Conservation (phyloP, 225 moss, liverwort and hornwort genomes). For the Straminergon stramineum region DNA sequence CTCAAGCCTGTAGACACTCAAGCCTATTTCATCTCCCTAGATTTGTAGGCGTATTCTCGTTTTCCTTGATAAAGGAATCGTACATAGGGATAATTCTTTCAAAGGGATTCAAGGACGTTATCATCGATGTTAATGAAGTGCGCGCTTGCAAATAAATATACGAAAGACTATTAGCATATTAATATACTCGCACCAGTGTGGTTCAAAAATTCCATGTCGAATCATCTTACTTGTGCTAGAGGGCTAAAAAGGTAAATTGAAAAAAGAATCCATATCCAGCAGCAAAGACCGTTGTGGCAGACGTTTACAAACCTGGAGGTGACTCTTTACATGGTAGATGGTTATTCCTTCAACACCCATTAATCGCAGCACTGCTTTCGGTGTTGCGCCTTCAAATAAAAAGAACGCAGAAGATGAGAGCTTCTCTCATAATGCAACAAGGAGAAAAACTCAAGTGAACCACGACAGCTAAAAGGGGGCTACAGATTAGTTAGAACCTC, state of each 20-base stretch:
- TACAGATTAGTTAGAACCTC: neutral
- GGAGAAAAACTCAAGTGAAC: neutral
- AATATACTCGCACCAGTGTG: neutral
- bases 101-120: neutral
- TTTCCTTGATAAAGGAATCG: neutral
- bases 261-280: neutral
- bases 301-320: conserved; percentile 61
- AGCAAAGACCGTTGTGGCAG: neutral
- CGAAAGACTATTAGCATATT: neutral
- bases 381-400: conserved; percentile 72
- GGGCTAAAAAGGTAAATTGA: neutral
- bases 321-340: conserved; percentile 97
- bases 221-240: neutral
- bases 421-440: neutral
- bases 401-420: neutral
- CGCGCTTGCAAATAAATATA: neutral
- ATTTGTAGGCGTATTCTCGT: neutral
- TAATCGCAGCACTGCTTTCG: conserved; percentile 81
- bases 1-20: neutral
- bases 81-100: neutral
- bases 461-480: neutral
- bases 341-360: conserved; percentile 93
- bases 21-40: neutral
- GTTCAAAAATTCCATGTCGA: neutral
- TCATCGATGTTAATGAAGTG: neutral